Base-by-base conservation (phyloP, 768 basidiomycete genomes). In the Tubosaeta brunneosetosa region DNA sequence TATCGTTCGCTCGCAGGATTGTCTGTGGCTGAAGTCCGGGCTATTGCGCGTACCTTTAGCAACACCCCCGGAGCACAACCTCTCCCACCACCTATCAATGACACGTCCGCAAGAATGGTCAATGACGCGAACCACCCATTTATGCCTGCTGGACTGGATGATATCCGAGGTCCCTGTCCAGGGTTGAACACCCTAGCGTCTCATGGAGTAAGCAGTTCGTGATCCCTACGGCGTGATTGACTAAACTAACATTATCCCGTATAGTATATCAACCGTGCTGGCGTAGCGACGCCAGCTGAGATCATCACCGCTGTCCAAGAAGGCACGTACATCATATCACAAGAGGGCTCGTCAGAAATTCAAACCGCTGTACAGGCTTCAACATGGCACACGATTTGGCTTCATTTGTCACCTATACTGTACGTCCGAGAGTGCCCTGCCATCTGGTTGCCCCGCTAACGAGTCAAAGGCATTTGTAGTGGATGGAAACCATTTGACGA, bases 401-500 rank as follows among this genome's bases (percentile, higher is more conserved):
- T 0, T 3, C 53, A 6, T 62, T 64, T 13, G 22, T 62, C 33
- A 55, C 61, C 19, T 64, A 64, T 47, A 57, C 14, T 38, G 63
- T 65, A 47, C 34, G 50, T 53, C 27, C 6, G 9, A 37, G 19
- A 40, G 9, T 32, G 9, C 32, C 6, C n/a, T 7, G 4, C 36
- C 17, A 32, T 11, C 25, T 0, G 13, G 31, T 17, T 44, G 12
- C 14, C 8, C 2, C 22, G 22, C 44, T 59, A n/a, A 65, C 32
- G 4, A 40, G 49, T 40, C 16, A n/a, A 32, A 64, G 61, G 51
- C 58, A 34, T 66, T 64, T 26, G 2, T 64, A 22, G 63, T 66
- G 7, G 63, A 64, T 10, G 63, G 63, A 4, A 64, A 66, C 22
- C 63, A 63, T 16, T 40, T 64, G 52, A 66, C 64, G 17, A 64